Percentiles rank a stretch among this genome's conserved stretches.
Conservation (phyloP, 257 asterid species). For the Paulownia fortunei region DNA sequence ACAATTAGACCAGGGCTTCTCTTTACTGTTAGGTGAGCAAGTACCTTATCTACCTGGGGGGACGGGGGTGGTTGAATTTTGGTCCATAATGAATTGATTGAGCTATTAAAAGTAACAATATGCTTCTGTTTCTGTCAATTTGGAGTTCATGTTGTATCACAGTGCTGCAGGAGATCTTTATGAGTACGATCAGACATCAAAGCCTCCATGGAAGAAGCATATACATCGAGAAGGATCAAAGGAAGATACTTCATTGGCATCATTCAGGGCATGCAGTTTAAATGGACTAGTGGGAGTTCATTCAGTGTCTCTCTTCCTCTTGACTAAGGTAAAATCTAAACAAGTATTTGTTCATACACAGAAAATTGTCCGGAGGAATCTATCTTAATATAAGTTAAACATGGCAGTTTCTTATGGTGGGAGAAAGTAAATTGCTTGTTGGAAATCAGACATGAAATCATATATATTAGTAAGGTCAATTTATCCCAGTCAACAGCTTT, state of each 20-base stretch:
- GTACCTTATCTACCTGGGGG: neutral
- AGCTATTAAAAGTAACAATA: neutral
- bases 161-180: constrained; percentile 90
- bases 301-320: constrained; percentile 67
- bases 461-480: too few species aligned
- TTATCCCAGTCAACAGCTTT: too few species aligned
- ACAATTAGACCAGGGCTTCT: constrained; percentile 53
- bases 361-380: neutral
- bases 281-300: constrained; percentile 54
- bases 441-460: too few species aligned
- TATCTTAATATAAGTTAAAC: too few species aligned
- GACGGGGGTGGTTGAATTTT: too few species aligned
- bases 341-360: neutral
- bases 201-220: constrained; percentile 94
- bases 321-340: constrained; percentile 58
- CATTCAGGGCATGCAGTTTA: constrained; percentile 60
- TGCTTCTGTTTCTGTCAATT: neutral
- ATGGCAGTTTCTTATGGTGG: too few species aligned
- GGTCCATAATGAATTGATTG: constrained; percentile 13
- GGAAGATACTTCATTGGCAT: constrained; percentile 47
- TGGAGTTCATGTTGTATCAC: constrained; percentile 33
- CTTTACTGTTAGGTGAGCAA: constrained; percentile 69
- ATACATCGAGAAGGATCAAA: constrained; percentile 52
- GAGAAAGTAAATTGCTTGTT: too few species aligned
- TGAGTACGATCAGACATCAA: constrained; percentile 69